These are phyloP conservation scores for Coemansia sp. DNA, from an alignment of 192 early-diverging fungal genomes.

Conservation along the genomic window DNA sequence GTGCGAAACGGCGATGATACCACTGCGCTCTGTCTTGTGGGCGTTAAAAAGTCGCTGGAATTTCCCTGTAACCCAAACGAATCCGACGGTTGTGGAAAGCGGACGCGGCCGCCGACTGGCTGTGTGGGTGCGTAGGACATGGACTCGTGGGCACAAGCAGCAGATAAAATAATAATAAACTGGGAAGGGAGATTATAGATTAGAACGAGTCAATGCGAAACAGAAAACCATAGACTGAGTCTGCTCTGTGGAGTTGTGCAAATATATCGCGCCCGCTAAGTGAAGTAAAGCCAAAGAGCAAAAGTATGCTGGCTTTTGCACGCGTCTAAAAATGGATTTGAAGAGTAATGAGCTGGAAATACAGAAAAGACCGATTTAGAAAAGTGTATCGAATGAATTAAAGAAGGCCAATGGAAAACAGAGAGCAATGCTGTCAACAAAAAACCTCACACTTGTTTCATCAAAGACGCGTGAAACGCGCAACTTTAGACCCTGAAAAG, in stretches of 20 bases:
- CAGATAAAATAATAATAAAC: not conserved
- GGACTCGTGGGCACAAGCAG: not conserved
- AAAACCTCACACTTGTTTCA: too few relatives aligned
- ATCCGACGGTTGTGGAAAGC: conserved; percentile 25
- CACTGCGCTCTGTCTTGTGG: conserved; percentile 14
- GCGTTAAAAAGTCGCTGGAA: conserved; percentile 24
- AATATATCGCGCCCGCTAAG: not conserved
- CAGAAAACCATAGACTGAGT: too few relatives aligned
- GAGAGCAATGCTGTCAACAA: too few relatives aligned
- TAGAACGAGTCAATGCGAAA: not conserved
- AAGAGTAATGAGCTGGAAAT: not conserved
- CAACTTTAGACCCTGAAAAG: too few relatives aligned
- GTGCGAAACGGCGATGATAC: conserved; percentile 31
- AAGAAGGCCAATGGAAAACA: too few relatives aligned
- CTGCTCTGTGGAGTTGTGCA: not conserved
- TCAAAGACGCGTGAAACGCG: too few relatives aligned
- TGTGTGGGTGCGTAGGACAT: conserved; percentile 34
- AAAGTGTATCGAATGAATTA: not conserved
- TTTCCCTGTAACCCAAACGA: conserved; percentile 10
- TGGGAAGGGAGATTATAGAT: not conserved
- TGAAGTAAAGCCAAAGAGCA: not conserved
- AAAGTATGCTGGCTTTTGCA: not conserved
- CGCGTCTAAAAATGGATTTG: not conserved
- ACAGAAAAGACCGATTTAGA: not conserved
- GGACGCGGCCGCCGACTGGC: conserved; percentile 41